Conservation (phyloP, 345 rosid species). For the Erysimum cheiranthoides region DNA sequence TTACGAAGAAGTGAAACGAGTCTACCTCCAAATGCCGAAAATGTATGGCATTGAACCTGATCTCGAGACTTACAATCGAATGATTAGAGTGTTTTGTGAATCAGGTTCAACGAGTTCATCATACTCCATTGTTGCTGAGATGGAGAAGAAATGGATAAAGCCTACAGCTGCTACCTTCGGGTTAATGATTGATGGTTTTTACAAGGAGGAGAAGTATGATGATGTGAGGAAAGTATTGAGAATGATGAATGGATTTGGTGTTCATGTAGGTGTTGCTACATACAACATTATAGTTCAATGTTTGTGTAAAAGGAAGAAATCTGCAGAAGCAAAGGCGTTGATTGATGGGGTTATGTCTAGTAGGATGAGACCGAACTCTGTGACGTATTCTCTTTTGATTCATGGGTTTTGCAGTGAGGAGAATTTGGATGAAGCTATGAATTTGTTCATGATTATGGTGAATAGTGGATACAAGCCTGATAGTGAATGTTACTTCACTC, state of each 20-base stretch:
- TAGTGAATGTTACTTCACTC: constrained; percentile 56
- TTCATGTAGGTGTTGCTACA: constrained; percentile 51
- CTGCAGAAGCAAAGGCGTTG: constrained; percentile 69
- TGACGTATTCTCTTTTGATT: constrained; percentile 62
- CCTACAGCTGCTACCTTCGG: constrained; percentile 67
- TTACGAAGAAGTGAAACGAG: constrained; percentile 57
- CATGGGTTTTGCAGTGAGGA: constrained; percentile 77
- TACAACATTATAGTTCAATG: constrained; percentile 71
- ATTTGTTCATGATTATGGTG: constrained; percentile 62
- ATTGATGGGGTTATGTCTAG: constrained; percentile 56
- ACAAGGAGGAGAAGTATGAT: constrained; percentile 68
- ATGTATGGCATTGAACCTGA: constrained; percentile 57
- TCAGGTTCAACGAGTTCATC: constrained; percentile 61
- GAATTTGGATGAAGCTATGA: constrained; percentile 65
- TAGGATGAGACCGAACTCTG: constrained; percentile 58
- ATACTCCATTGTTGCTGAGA: constrained; percentile 71
- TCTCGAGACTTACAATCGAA: constrained; percentile 65
- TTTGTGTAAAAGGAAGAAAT: constrained; percentile 65
- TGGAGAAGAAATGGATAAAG: constrained; percentile 65
- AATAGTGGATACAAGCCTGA: constrained; percentile 53
- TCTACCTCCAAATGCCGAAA: constrained; percentile 66
- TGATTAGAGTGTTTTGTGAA: constrained; percentile 65
- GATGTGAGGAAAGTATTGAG: constrained; percentile 75
- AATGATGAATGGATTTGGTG: constrained; percentile 58
- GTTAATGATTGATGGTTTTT: constrained; percentile 64